Base-by-base conservation (phyloP, 148 eudicot genomes). In the Rhododendron griersonianum region DNA sequence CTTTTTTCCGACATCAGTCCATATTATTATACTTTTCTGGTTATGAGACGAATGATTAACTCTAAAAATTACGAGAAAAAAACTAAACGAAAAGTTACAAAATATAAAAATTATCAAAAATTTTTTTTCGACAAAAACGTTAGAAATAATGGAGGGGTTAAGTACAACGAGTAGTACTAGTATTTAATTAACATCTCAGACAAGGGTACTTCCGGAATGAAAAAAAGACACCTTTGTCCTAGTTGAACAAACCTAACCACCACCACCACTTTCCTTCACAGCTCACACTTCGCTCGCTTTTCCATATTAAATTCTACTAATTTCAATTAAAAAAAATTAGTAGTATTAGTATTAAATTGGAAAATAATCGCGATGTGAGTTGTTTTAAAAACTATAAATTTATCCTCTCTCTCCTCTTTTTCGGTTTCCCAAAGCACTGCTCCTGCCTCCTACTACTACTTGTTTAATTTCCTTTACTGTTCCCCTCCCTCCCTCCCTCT, bases 181-280 rank as follows among this genome's bases (percentile, higher is more conserved):
- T 45, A 47, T 9, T 53, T 11, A 45, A 30, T 55, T 28, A 28
- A 39, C 16, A 0, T 21, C 30, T 28, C 7, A 7, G 8, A 16
- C 33, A 25, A 51, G 88, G 85, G 47, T 30, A 82, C 2, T 65
- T 65, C 11, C 25, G 28, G 75, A 14, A 41, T 7, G 2, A 9
- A 15, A 37, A 61, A 48, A 28, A 81, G 88, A 82, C 85, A 90
- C 83, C 83, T 41, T 69, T 71, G 91, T 90, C 11, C 90, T 88
- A 89, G 96, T 91, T 92, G 91, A 93, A 92, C 98, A 90, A 95
- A 88, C 95, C 93, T 90, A 93, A 92, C 98, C 88, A 93, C 98
- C 90, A 93, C 98, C 90, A 91, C 91, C 89, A 86, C 87, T 83
- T 81, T 86, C 82, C 86, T 81, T 88, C 92, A 88, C 88, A 89